Conservation (phyloP, 1,139 yeast genomes). For the Nakaseomyces glabratus region DNA sequence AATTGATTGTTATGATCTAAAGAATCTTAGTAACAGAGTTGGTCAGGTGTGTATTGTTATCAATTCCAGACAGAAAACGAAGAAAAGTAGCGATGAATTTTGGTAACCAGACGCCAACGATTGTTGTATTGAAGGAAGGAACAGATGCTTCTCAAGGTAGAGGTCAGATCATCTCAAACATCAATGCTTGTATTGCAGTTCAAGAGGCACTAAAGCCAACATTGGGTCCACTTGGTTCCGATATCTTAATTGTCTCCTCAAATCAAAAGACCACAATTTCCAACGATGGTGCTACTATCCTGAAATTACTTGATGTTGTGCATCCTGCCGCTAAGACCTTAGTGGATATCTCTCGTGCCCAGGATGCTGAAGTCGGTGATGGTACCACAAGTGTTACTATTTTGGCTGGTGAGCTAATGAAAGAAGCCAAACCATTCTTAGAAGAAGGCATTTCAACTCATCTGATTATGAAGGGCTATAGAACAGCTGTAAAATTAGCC, state of each 20-base stretch:
- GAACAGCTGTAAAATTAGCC: conserved; percentile 74
- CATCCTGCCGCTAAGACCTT: conserved; percentile 96
- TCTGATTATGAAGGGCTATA: conserved; percentile 77
- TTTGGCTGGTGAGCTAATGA: conserved; percentile 87
- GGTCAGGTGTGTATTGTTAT: too few relatives aligned
- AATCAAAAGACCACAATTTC: conserved; percentile 89
- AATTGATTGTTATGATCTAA: too few relatives aligned
- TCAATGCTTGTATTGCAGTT: conserved; percentile 93
- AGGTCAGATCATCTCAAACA: conserved; percentile 90
- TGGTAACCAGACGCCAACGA: conserved; percentile 90
- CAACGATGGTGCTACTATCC: conserved; percentile 95
- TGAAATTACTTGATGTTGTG: conserved; percentile 84
- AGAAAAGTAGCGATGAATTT: conserved; percentile 79
- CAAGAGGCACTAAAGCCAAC: conserved; percentile 95
- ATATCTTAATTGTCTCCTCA: conserved; percentile 74
- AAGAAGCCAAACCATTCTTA: conserved; percentile 80
- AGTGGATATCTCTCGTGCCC: conserved; percentile 92
- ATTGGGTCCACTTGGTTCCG: conserved; percentile 95
- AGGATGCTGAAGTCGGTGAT: conserved; percentile 98
- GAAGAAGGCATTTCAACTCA: conserved; percentile 95
- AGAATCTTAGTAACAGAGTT: too few relatives aligned
- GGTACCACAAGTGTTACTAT: conserved; percentile 96
- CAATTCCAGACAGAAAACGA: too few relatives aligned
- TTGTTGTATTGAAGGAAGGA: conserved; percentile 95
- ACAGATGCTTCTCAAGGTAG: conserved; percentile 95